These are phyloP conservation scores for Pinus albicaulis DNA, from an alignment of 75 land plant species.

Conservation along the genomic window DNA sequence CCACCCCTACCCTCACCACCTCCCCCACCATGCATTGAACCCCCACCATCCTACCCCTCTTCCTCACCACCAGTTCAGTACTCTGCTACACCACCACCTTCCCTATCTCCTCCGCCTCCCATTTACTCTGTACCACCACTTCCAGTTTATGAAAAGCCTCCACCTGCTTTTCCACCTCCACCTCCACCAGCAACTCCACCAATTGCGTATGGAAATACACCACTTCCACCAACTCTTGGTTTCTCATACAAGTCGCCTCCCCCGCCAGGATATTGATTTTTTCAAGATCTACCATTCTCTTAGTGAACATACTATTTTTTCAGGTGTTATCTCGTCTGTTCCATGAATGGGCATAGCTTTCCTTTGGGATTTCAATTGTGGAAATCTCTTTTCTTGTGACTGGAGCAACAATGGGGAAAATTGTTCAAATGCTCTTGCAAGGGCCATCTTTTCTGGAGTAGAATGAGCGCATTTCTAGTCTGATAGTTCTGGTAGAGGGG, in stretches of 20 bases:
- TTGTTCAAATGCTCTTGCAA: background rate
- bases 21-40: constrained; percentile 5
- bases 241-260: constrained; percentile 21
- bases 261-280: constrained; percentile 11
- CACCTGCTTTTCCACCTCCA: background rate
- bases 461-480: constrained; percentile 6
- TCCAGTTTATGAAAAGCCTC: background rate
- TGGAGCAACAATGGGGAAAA: background rate
- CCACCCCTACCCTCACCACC: constrained; percentile 8
- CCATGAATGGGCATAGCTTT: constrained; percentile 11
- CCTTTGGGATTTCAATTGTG: constrained; percentile 9
- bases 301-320: constrained; percentile 12
- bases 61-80: constrained; percentile 13
- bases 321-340: constrained; percentile 9
- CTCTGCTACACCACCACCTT: constrained; percentile 1
- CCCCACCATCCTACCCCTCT: constrained; percentile 9
- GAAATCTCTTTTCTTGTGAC: constrained; percentile 8
- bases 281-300: constrained; percentile 5
- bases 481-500: background rate
- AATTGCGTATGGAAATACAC: constrained; percentile 4
- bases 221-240: constrained; percentile 19
- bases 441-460: constrained; percentile 1
- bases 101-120: background rate
- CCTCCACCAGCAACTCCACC: constrained; percentile 6
- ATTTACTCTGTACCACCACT: constrained; percentile 12